Conservation (phyloP, 768 basidiomycete species). For the Mycena olivaceomarginata region DNA sequence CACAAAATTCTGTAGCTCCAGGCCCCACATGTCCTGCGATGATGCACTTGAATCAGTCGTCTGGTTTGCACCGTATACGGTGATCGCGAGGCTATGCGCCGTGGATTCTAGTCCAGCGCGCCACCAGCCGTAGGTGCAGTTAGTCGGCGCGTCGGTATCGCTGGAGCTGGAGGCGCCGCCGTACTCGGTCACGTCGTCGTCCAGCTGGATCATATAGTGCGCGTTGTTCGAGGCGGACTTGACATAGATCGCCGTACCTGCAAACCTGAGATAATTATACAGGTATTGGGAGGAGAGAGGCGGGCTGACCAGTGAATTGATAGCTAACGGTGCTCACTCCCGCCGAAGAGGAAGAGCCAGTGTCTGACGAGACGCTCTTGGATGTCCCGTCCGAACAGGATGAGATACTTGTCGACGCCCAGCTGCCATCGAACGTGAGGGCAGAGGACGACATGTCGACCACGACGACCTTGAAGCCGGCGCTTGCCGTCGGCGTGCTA, state of each 20-base stretch:
- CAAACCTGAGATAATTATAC: background rate
- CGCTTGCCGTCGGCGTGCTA: background rate
- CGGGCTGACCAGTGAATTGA: slow-evolving; percentile 2
- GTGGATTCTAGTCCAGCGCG: background rate
- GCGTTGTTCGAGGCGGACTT: background rate
- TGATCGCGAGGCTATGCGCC: background rate
- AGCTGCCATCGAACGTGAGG: background rate
- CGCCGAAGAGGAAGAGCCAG: background rate
- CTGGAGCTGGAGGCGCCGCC: background rate
- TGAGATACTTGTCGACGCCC: background rate
- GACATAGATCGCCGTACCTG: background rate
- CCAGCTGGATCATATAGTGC: slow-evolving; percentile 10
- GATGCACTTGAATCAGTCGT: background rate
- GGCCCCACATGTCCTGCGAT: background rate
- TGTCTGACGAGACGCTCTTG: background rate
- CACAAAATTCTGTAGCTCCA: slow-evolving; percentile 17
- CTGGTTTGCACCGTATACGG: background rate
- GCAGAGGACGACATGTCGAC: slow-evolving; percentile 14
- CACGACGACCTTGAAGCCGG: background rate
- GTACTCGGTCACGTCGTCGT: slow-evolving; percentile 10
- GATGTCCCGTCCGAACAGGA: background rate
- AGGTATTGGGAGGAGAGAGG: background rate
- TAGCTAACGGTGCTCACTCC: slow-evolving; percentile 1
- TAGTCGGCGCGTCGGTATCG: background rate
- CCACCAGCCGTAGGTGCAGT: slow-evolving; percentile 19